Conservation (phyloP, 345 rosid genomes). For the Syzygium grande region DNA sequence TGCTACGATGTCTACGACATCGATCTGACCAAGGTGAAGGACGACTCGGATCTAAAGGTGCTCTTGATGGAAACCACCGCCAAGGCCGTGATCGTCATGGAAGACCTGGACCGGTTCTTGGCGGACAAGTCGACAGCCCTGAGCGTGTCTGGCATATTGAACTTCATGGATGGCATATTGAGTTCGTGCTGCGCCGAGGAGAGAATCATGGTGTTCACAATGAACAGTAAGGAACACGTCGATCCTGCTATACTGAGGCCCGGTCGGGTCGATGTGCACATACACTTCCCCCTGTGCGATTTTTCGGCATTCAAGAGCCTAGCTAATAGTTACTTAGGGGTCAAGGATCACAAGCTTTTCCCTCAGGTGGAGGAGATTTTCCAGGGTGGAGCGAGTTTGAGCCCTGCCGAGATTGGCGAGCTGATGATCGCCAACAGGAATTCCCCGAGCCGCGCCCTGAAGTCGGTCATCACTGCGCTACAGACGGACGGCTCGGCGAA, state of each 20-base stretch:
- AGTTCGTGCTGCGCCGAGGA: constrained; percentile 38
- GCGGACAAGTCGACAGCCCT: constrained; percentile 10
- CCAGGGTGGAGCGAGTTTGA: constrained; percentile 33
- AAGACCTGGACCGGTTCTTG: constrained; percentile 43
- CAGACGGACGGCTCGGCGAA: constrained; percentile 9
- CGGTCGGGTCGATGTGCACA: constrained; percentile 43
- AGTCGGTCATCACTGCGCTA: constrained; percentile 30
- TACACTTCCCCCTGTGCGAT: constrained; percentile 38
- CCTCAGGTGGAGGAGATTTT: constrained; percentile 41
- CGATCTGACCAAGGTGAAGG: constrained; percentile 27
- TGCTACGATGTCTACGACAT: constrained; percentile 38
- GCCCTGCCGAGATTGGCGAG: constrained; percentile 46
- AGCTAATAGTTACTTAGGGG: constrained; percentile 30
- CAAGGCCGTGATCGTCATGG: constrained; percentile 32
- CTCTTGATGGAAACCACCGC: constrained; percentile 24
- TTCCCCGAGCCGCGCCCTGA: constrained; percentile 38
- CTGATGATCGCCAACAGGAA: constrained; percentile 40
- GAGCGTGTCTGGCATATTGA: constrained; percentile 25
- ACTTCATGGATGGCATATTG: constrained; percentile 48
- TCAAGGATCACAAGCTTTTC: constrained; percentile 42
- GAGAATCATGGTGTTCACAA: constrained; percentile 37
- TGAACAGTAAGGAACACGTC: constrained; percentile 25
- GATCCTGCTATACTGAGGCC: constrained; percentile 35
- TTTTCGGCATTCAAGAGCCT: constrained; percentile 27
- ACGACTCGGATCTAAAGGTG: constrained; percentile 32